Conservation (phyloP, 768 basidiomycete genomes). For the Suillus clintonianus region DNA sequence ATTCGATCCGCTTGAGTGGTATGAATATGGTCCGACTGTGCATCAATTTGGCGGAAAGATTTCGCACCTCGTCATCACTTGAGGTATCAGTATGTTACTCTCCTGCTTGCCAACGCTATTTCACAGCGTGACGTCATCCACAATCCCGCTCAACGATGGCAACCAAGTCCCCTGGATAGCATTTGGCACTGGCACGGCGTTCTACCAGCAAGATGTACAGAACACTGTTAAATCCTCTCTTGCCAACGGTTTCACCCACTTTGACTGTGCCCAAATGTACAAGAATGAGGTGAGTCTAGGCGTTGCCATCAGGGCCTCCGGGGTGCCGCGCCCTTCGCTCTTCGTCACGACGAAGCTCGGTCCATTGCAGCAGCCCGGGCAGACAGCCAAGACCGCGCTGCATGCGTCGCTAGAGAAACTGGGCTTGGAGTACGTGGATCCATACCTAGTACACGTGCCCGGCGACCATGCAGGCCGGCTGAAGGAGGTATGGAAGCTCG, state of each 20-base stretch:
- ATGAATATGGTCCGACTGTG: no score
- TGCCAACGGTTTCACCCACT: conserved; percentile 35
- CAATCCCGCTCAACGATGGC: conserved; percentile 35
- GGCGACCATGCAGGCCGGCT: conserved; percentile 20
- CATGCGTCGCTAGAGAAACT: conserved; percentile 26
- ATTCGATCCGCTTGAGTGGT: no score
- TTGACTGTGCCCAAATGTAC: conserved; percentile 43
- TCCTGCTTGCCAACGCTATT: no score
- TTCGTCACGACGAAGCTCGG: conserved; percentile 61
- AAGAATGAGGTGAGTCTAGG: conserved; percentile 40
- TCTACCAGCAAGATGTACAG: conserved; percentile 28
- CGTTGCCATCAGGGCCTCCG: conserved; percentile 29
- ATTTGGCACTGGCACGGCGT: conserved; percentile 40
- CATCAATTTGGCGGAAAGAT: no score
- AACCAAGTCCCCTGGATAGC: conserved; percentile 36
- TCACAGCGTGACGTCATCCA: conserved; percentile 20
- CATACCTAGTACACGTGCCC: conserved; percentile 47
- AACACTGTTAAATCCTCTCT: conserved; percentile 30
- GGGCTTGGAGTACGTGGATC: conserved; percentile 41
- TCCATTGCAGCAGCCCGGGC: conserved; percentile 43
- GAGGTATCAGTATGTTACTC: no score
- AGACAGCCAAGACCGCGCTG: conserved; percentile 41
- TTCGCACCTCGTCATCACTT: no score
- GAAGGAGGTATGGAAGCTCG: conserved; percentile 44
- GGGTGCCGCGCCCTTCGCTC: conserved; percentile 36